Evolutionary conservation across 1,284 basidiomycete species (phyloP).

Genomic region (Leccinum huronense): DNA sequence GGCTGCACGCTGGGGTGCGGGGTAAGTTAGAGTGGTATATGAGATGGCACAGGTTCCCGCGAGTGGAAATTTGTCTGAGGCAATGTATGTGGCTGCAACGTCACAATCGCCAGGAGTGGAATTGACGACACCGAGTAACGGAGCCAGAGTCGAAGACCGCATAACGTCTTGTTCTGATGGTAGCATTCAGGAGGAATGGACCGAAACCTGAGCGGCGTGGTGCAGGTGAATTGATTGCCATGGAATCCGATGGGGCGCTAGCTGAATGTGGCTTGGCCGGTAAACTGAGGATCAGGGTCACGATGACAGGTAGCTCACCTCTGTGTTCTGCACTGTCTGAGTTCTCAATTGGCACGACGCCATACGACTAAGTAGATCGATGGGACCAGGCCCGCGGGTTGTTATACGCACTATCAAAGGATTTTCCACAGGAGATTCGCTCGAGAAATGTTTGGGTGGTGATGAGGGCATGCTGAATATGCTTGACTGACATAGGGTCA

Average conservation of each 20-base stretch:
- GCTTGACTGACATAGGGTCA: constrained; percentile 50
- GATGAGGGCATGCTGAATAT: constrained; percentile 42
- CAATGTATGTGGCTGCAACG: not conserved
- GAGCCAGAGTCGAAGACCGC: constrained; percentile 20
- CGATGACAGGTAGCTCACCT: constrained; percentile 22
- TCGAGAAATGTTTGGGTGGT: constrained; percentile 47
- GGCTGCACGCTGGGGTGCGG: constrained; percentile 13
- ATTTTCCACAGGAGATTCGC: constrained; percentile 46
- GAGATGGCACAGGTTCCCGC: constrained; percentile 16
- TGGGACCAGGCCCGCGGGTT: constrained; percentile 35
- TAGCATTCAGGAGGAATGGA: constrained; percentile 52
- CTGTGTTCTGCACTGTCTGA: constrained; percentile 27
- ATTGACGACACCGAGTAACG: constrained; percentile 26
- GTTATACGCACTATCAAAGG: constrained; percentile 43
- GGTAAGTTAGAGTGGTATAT: not conserved
- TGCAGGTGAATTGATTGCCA: constrained; percentile 32
- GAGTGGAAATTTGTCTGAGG: constrained; percentile 15
- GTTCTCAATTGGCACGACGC: constrained; percentile 33
- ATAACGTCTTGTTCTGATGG: constrained; percentile 36
- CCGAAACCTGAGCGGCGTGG: constrained; percentile 48
- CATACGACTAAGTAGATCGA: constrained; percentile 38
- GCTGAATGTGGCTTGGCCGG: not conserved
- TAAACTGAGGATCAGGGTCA: constrained; percentile 2
- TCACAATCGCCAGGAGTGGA: not conserved
- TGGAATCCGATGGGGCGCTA: constrained; percentile 27